phyloP scores from a whole-genome alignment of 2,329 filamentous ascomycete species.

The Rosellinia necatrix region DNA sequence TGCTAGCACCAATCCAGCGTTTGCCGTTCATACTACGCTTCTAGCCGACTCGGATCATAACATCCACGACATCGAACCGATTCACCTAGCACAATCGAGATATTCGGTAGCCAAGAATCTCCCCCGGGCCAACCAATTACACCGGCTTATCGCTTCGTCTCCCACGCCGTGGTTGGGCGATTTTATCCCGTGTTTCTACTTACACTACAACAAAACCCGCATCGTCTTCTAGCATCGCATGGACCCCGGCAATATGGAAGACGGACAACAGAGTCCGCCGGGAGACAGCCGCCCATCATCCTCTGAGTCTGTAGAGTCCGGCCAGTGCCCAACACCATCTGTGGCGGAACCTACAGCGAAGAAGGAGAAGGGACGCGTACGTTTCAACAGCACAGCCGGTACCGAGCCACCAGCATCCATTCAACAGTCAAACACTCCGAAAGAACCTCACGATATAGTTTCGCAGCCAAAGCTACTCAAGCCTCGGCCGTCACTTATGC shows the following conservation, averaged over 20 bases:
- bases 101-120: neutral
- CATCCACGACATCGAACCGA: neutral
- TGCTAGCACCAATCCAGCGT: neutral
- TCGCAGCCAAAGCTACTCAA: conserved; percentile 34
- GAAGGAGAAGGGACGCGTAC: conserved; percentile 53
- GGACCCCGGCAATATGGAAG: conserved; percentile 18
- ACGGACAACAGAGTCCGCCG: neutral
- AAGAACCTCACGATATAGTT: conserved; percentile 19
- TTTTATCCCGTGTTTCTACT: neutral
- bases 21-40: conserved; percentile 1
- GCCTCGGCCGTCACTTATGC: conserved; percentile 49
- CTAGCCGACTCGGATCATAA: neutral
- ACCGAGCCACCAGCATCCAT: conserved; percentile 36
- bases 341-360: conserved; percentile 10
- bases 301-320: neutral
- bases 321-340: neutral
- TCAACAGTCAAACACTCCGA: conserved; percentile 26
- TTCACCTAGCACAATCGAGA: neutral
- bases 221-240: neutral
- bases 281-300: conserved; percentile 15
- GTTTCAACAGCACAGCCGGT: conserved; percentile 53
- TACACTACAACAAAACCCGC: neutral
- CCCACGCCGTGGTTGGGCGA: neutral
- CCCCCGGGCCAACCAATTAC: neutral
- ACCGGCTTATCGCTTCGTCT: neutral